Evolutionary conservation across 1,284 basidiomycete genomes (phyloP), one percentile per base, ranked within the genome.

Genomic region (Cryptococcus maquisensis): DNA sequence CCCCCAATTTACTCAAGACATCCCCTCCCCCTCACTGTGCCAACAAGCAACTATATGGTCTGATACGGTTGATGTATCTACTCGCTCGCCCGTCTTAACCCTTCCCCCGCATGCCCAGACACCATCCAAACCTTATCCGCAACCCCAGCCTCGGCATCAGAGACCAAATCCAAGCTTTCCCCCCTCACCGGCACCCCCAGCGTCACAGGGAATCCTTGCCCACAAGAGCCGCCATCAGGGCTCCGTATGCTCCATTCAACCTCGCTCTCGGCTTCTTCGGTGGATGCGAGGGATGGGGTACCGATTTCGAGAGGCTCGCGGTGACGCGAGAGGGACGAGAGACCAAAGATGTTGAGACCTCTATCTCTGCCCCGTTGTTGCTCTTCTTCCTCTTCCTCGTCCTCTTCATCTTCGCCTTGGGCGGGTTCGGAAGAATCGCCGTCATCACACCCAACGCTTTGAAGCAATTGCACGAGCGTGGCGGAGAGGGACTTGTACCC

Each of bases 401-500:
- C 50, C 15, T 56, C 44, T 15, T 54, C 49, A 32, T 52, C 51
- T 35, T 45, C 50, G 16, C 16, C 48, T 23, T 28, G 21, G 7
- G 8, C 46, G 4, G 10, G 23, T 18, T 24, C 24, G 24, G 24
- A 12, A 4, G 13, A 6, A 26, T n/a, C 24, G 15, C 18, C 28
- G 18, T 54, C 51, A 23, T 45, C 51, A 36, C 51, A 55, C 18
- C 56, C 60, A 36, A 70, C 61, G 9, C 44, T 52, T 24, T 54
- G 47, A 9, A 74, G 60, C 28, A 74, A 51, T 24, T 69, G 60
- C 28, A 56, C 64, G 3, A 74, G 53, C 0, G 66, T 71, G 15
- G 71, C 62, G 10, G 70, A 72, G 6, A 74, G 53, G 39, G 65
- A 68, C 38, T 67, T 62, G 56, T 73, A 74, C 24, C 73, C 73